These are phyloP conservation scores for Pleurotus citrinopileatus DNA, from an alignment of 768 basidiomycete genomes.

Conservation along the genomic window DNA sequence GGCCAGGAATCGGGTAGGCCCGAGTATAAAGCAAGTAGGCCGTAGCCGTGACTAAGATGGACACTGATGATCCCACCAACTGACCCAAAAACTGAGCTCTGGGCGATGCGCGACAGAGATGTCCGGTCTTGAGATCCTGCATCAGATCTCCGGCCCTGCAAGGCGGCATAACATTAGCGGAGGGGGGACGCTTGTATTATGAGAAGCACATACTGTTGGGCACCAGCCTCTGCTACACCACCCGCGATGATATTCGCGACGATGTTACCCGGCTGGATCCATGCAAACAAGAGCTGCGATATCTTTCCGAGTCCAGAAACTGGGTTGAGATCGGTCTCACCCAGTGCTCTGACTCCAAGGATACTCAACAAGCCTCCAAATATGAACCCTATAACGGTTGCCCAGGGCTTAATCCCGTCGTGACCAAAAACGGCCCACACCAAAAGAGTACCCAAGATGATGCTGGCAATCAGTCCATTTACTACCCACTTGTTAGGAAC, in stretches of 20 bases:
- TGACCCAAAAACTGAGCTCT: conserved; percentile 94
- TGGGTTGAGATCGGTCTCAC: conserved; percentile 93
- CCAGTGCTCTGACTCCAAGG: conserved; percentile 90
- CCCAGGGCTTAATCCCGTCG: conserved; percentile 95
- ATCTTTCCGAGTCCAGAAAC: conserved; percentile 94
- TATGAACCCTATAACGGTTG: conserved; percentile 79
- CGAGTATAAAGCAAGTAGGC: conserved; percentile 85
- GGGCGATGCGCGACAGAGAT: conserved; percentile 88
- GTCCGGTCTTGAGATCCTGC: conserved; percentile 98
- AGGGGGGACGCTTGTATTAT: background rate
- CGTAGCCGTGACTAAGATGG: conserved; percentile 85
- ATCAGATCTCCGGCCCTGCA: conserved; percentile 91
- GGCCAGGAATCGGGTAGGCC: conserved; percentile 88
- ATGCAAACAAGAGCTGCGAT: conserved; percentile 90
- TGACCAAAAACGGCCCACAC: conserved; percentile 90
- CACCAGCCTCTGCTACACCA: conserved; percentile 95
- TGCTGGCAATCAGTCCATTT: conserved; percentile 59
- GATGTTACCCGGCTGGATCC: conserved; percentile 91
- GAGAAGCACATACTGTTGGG: conserved; percentile 64
- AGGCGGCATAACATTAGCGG: conserved; percentile 2
- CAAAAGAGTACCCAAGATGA: conserved; percentile 67
- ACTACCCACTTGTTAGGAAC: conserved; percentile 82
- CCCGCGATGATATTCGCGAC: conserved; percentile 99
- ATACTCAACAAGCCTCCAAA: conserved; percentile 84
- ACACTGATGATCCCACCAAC: conserved; percentile 84